Percentiles rank a stretch among this genome's conserved stretches.
phyloP scores from a whole-genome alignment of 1,284 basidiomycete genomes.

The Boletus mariae region DNA sequence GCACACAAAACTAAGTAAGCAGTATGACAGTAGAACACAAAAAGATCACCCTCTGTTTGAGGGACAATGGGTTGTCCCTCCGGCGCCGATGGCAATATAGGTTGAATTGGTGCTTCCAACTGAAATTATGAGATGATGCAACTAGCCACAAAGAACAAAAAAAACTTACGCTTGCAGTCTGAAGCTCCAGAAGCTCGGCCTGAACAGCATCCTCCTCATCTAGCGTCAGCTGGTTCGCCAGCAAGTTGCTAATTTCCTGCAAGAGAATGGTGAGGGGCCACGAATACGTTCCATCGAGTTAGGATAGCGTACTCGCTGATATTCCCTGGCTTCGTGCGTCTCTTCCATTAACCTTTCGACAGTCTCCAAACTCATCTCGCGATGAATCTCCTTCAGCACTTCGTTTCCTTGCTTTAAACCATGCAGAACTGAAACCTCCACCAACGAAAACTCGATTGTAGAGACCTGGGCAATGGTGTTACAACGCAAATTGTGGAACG shows the following conservation, averaged over 20 bases:
- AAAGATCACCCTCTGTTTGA: slow-evolving; percentile 28
- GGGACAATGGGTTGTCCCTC: slow-evolving; percentile 37
- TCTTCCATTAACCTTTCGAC: slow-evolving; percentile 94
- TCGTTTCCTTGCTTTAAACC: slow-evolving; percentile 92
- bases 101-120: slow-evolving; percentile 7
- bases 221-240: slow-evolving; percentile 75
- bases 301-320: slow-evolving; percentile 70
- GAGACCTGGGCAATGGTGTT: slow-evolving; percentile 60
- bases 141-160: background rate
- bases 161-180: slow-evolving; percentile 56
- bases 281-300: background rate
- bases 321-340: slow-evolving; percentile 88
- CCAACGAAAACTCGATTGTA: slow-evolving; percentile 93
- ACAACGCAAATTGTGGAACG: background rate
- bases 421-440: slow-evolving; percentile 90
- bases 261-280: slow-evolving; percentile 7
- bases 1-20: slow-evolving; percentile 3
- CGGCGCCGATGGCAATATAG: slow-evolving; percentile 37
- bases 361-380: slow-evolving; percentile 86
- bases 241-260: slow-evolving; percentile 89
- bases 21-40: background rate
- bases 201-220: slow-evolving; percentile 96
- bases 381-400: slow-evolving; percentile 90
- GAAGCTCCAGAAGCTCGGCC: slow-evolving; percentile 68
- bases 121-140: slow-evolving; percentile 14